Base-by-base conservation (phyloP, 2,329 filamentous ascomycete genomes). In the Diaporthe citri region DNA sequence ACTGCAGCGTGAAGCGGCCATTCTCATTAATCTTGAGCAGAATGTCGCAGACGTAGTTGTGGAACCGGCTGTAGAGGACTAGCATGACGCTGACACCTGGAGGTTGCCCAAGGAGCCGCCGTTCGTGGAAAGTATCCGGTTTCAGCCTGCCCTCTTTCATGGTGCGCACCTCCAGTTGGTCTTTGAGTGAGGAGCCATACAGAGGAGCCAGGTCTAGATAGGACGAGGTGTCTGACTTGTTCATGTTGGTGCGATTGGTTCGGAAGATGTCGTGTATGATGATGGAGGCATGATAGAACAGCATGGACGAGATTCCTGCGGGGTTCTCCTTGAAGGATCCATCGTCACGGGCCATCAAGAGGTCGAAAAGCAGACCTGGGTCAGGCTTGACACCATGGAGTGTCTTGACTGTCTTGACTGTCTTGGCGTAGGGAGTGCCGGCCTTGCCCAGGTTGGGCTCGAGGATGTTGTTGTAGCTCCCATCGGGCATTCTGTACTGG, bases 161-260 rank as follows among this genome's bases (percentile, higher is more conserved):
- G 7, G 48, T 43, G 28, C 73, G 73, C 6, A 95, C 90, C 13
- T 77, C 93, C 90, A 36, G 86, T 84, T 78, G 90, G 87, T 57
- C 90, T 91, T 69, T 89, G 80, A 92, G 89, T 76, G 90, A 93
- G 79, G 90, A 93, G 4, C 94, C 94, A 77, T 95, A 95, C 4
- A 95, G 85, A 0, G 93, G 93, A 0, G 92, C 88, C 1, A 96
- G 85, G 79, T 95, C 93, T 34, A 95, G 88, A 77, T 95, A 95
- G 0, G 93, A 95, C 0, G 93, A 95, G 0, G 92, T 94, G 76
- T 91, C 86, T 0, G 91, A 93, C 73, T 89, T 90, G 73, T 89
- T 90, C 79, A 87, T 88, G 81, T 95, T 91, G 7, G 85, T 85
- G 36, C 90, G 89, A 78, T 90, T 90, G 2, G 92, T 94, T 51